Base-by-base conservation (phyloP, 2,329 filamentous ascomycete genomes). In the Calonectria pauciramosa region DNA sequence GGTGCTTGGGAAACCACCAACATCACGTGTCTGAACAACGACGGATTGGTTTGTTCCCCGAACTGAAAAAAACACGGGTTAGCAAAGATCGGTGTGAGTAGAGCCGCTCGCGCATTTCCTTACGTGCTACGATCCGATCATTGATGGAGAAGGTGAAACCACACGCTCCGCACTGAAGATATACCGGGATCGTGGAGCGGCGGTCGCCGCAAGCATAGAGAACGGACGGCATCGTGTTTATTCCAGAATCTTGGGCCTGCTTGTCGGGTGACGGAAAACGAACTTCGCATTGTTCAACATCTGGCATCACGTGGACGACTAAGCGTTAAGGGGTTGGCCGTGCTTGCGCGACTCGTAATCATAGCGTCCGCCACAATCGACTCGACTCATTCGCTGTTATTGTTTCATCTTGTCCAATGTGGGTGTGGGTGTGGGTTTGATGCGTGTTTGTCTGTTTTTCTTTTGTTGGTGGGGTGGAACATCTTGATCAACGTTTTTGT, bases 61-160 rank as follows among this genome's bases (percentile, higher is more conserved):
- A 23, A 68, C 65, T 68, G 23, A 30, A 41, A 26, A 26, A 38
- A 51, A 23, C 26, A 23, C 32, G 14, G 36, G 65, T 68, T 10
- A 56, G 65, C 60, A 32, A 26, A 47, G 41, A 49, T 49, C 26
- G 18, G 23, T 13, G 9, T 14, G 60, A 41, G n/a, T 47, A 13
- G 41, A 32, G 41, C 8, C 20, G 41, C 44, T 47, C 44, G 44
- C 44, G 60, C 4, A 28, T 34, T 38, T 68, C 23, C 65, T 41
- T 52, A 68, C 65, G 65, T 54, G 65, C 47, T 68, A 68, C 34
- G 32, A 68, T 68, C 11, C 49, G 65, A 38, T 68, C 65, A n/a
- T 51, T 51, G 47, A 54, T 26, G 26, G 49, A 52, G 47, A 68
- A 68, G 23, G 65, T 68, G 65, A 68, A 68, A 30, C 65, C 65